Conservation (phyloP, 1,139 yeast genomes). For the Saccharomycopsis hybrid region DNA sequence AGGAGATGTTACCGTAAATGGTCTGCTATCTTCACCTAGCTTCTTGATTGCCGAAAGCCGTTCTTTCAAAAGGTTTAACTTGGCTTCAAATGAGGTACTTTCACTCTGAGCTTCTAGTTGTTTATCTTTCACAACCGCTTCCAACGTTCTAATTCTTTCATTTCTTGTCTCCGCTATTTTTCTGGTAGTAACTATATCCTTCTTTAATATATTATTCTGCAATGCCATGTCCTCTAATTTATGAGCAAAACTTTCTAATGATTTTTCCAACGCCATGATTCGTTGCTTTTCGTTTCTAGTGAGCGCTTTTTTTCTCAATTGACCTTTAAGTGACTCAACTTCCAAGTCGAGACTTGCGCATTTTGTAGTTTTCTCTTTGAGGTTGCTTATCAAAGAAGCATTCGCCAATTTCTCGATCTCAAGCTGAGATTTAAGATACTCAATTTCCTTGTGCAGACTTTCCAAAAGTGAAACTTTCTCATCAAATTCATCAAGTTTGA, state of each 20-base stretch:
- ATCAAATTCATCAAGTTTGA: neutral
- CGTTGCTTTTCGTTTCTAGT: constrained; percentile 30
- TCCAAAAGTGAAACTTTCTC: too few relatives aligned
- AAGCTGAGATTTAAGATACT: constrained; percentile 22
- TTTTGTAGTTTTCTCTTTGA: constrained; percentile 36
- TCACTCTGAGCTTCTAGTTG: constrained; percentile 45
- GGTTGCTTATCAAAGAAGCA: constrained; percentile 34
- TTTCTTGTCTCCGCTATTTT: constrained; percentile 56
- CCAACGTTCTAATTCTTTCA: constrained; percentile 51
- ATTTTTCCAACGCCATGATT: constrained; percentile 37
- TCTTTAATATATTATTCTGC: constrained; percentile 38
- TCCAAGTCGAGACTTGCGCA: constrained; percentile 38
- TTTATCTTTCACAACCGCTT: constrained; percentile 45
- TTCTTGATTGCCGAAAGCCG: constrained; percentile 31
- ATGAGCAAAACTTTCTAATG: constrained; percentile 38
- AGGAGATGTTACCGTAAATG: neutral
- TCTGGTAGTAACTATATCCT: constrained; percentile 47
- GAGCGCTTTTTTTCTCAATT: constrained; percentile 15
- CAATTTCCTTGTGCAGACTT: too few relatives aligned
- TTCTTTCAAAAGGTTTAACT: constrained; percentile 39
- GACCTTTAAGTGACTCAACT: constrained; percentile 33
- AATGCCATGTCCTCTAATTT: constrained; percentile 37
- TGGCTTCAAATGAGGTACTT: constrained; percentile 46
- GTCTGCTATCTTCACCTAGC: neutral
- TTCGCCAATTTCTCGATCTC: constrained; percentile 29